Base-by-base conservation (phyloP, 306 rosid genomes). In the Vigna radiata region DNA sequence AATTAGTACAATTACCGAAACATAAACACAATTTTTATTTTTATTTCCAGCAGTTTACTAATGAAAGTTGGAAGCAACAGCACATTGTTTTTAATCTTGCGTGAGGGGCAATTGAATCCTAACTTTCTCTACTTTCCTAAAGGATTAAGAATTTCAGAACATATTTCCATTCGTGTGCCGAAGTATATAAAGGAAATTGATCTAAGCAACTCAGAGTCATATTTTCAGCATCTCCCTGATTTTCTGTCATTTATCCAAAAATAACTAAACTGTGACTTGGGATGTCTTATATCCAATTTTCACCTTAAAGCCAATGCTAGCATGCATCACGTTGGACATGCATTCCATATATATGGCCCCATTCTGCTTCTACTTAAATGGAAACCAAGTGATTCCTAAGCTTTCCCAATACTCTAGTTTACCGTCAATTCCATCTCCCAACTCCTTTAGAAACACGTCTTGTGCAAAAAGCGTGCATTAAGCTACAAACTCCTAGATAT, bases 1-100 rank as follows among this genome's bases (percentile, higher is more conserved):
- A 25, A 69, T 66, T 25, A 18, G 78, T 66, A 37, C 23, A 65
- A 67, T 66, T 25, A 18, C 50, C 33, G 49, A 73, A 72, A 77
- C 58, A n/a, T 25, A 23, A 83, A 67, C 48, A 56, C 44, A 15
- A 19, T 41, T 23, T 31, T 36, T 23, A n/a, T n/a, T 50, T 63
- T 25, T 5, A 62, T 44, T 54, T 63, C 60, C 50, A 4, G 67
- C 59, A 31, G 61, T 43, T 43, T 44, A 76, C 52, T 41, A 17
- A 47, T 43, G 15, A 36, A 66, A 73, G 2, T 59, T 19, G 10
- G 18, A 19, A 37, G 72, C 55, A 70, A 62, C 25, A 41, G 6
- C 43, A 41, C 27, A 29, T 64, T 55, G 33, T 27, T 36, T 52
- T 62, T 14, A 36, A 13, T 12, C 41, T 49, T 12, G 21, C 23